Percentiles rank a stretch among this genome's conserved stretches.
Evolutionary conservation across 495 filamentous ascomycete genomes (phyloP).

Genomic region (Extremus antarcticus): DNA sequence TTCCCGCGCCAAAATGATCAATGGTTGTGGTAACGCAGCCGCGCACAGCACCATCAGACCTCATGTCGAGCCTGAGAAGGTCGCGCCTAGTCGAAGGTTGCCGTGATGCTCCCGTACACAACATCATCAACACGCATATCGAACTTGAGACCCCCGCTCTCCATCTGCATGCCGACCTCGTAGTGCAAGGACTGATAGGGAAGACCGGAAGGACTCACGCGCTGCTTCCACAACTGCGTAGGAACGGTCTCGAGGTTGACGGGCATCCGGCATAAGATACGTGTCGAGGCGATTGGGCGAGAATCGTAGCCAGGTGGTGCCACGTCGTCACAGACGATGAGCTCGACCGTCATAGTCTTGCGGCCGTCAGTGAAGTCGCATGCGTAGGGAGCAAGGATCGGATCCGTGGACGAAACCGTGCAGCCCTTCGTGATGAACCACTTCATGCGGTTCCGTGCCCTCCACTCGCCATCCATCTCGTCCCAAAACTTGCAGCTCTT

Average conservation of each 20-base stretch:
- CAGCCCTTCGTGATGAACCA: conserved; percentile 63
- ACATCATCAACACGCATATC: conserved; percentile 62
- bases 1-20: no score
- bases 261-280: conserved; percentile 50
- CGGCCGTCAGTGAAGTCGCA: conserved; percentile 57
- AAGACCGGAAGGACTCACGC: conserved; percentile 54
- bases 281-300: conserved; percentile 36
- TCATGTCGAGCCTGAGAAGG: no score
- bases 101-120: conserved; percentile 55
- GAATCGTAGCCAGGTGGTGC: conserved; percentile 37
- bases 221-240: conserved; percentile 46
- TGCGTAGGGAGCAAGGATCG: conserved; percentile 63
- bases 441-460: conserved; percentile 64
- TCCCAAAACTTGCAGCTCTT: conserved; percentile 58
- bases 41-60: no score
- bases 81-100: conserved; percentile 50
- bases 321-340: conserved; percentile 57
- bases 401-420: conserved; percentile 42
- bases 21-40: no score
- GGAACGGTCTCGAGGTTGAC: conserved; percentile 61
- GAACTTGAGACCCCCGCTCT: conserved; percentile 57
- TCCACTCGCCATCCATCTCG: conserved; percentile 62
- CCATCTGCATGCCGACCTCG: conserved; percentile 60
- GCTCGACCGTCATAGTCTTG: conserved; percentile 56
- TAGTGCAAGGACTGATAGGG: conserved; percentile 63